Percentiles rank a stretch among this genome's conserved stretches.
Evolutionary conservation across 73 alveolate species (phyloP).

Genomic region (Halteria grandinella): DNA sequence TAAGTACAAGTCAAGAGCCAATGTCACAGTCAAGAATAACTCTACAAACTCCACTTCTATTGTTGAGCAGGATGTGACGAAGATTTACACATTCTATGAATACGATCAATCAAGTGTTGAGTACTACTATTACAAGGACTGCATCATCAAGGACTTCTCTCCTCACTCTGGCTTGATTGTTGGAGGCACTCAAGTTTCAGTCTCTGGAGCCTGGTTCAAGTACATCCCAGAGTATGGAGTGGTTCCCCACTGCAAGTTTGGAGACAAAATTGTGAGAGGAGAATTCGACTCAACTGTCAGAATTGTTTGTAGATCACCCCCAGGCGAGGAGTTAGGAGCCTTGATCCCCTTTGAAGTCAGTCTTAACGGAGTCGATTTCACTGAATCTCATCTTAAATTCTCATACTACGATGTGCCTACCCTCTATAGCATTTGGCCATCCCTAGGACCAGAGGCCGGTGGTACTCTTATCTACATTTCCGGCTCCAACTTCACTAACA

Average conservation of each 20-base stretch:
- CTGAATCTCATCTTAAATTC: constrained; percentile 79
- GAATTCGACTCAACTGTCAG: constrained; percentile 82
- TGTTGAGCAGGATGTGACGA: constrained; percentile 31
- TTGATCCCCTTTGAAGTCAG: constrained; percentile 79
- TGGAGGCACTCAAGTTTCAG: constrained; percentile 88
- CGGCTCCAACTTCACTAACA: constrained; percentile 83
- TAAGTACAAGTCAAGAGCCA: constrained; percentile 3
- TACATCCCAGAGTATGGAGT: constrained; percentile 85
- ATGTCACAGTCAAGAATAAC: constrained; percentile 3
- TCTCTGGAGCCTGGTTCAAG: constrained; percentile 91
- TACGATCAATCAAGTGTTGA: constrained; percentile 67
- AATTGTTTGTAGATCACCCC: constrained; percentile 87
- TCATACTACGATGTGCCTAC: constrained; percentile 78
- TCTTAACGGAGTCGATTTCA: constrained; percentile 88
- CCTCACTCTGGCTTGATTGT: constrained; percentile 85
- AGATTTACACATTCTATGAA: constrained; percentile 29
- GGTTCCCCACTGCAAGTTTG: constrained; percentile 90
- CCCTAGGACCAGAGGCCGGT: constrained; percentile 89
- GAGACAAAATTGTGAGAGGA: constrained; percentile 87
- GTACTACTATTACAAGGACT: constrained; percentile 86
- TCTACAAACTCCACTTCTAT: background rate
- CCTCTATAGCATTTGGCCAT: constrained; percentile 74
- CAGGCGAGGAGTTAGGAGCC: constrained; percentile 63
- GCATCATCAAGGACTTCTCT: constrained; percentile 77
- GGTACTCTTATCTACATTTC: constrained; percentile 84